Evolutionary conservation across 2,329 filamentous ascomycete species (phyloP), one percentile per base, ranked within the genome.

Genomic region (Fusarium sarcochroum): DNA sequence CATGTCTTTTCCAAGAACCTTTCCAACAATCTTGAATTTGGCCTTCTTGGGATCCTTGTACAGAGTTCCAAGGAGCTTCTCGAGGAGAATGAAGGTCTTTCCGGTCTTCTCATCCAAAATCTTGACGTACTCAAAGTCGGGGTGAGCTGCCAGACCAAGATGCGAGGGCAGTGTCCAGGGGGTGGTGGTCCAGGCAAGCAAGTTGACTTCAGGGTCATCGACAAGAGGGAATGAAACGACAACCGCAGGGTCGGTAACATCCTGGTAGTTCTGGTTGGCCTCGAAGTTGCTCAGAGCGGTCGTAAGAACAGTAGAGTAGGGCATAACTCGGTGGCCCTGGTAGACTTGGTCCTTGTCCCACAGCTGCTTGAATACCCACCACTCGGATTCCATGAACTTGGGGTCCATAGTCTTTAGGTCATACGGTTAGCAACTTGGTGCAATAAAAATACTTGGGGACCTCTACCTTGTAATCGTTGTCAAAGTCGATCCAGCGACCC

Each of bases 31-130:
- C 83, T 93, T 93, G 82, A 90, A 97, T 78, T 97, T 97, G 49
- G 94, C 94, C 83, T 97, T 97, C 83, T 97, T 98, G 9, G 92
- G 92, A 71, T 97, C 93, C 79, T 98, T 98, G 84, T 97, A 98
- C 3, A 98, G 84, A 7, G 92, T 95, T 58, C 87, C 86, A 32
- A 98, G 85, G 34, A 96, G 86, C 58, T 92, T 89, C 77, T 98
- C 94, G 21, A 97, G 85, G 38, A 97, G 85, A 63, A 97, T 90
- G 77, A 94, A 97, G 73, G 94, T 87, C 77, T 94, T 95, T 30
- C 91, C 91, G 0, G 91, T 91, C 63, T 88, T 89, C 76, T 95
- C 91, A 72, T 98, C 95, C 53, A 89, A 84, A 51, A 98, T 92
- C 81, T 97, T 94, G 75, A 95, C 80, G 75, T 97, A 97, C 75